Percentiles rank a stretch among this genome's conserved stretches.
Evolutionary conservation across 2,329 filamentous ascomycete species (phyloP).

Genomic region (Trichoderma semiorbis): DNA sequence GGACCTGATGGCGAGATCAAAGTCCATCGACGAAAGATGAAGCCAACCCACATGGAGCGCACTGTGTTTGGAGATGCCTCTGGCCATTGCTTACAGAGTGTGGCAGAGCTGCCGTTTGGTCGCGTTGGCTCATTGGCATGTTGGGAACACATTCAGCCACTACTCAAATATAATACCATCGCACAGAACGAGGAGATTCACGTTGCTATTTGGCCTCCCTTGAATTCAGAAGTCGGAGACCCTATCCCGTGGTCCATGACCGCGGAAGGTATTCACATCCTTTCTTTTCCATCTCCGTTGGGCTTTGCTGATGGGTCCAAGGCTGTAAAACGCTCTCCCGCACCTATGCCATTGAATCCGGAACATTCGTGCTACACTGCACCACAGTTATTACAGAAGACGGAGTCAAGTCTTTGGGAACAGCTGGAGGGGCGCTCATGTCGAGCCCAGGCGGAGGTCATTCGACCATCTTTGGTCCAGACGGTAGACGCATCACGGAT

Average conservation of each 20-base stretch:
- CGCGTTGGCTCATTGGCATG: neutral
- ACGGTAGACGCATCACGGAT: neutral
- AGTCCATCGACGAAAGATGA: constrained; percentile 9
- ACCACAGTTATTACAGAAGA: neutral
- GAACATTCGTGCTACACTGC: constrained; percentile 5
- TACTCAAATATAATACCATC: constrained; percentile 1
- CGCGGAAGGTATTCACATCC: neutral
- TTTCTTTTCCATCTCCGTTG: too few species aligned
- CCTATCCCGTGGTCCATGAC: neutral
- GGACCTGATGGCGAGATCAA: constrained; percentile 6
- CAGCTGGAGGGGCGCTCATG: neutral
- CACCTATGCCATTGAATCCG: constrained; percentile 9
- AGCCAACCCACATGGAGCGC: constrained; percentile 10
- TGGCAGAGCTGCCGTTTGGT: constrained; percentile 1
- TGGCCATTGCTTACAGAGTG: neutral
- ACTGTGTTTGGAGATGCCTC: constrained; percentile 1
- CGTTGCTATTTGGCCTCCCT: neutral
- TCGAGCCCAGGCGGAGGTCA: neutral
- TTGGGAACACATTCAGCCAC: constrained; percentile 6
- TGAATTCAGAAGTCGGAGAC: neutral
- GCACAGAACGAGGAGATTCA: constrained; percentile 2
- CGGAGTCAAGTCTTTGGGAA: neutral
- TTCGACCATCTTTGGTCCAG: neutral
- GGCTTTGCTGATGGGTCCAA: neutral
- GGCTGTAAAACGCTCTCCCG: constrained; percentile 10